Base-by-base conservation (phyloP, 257 asterid genomes). In the Cinchona pubescens region DNA sequence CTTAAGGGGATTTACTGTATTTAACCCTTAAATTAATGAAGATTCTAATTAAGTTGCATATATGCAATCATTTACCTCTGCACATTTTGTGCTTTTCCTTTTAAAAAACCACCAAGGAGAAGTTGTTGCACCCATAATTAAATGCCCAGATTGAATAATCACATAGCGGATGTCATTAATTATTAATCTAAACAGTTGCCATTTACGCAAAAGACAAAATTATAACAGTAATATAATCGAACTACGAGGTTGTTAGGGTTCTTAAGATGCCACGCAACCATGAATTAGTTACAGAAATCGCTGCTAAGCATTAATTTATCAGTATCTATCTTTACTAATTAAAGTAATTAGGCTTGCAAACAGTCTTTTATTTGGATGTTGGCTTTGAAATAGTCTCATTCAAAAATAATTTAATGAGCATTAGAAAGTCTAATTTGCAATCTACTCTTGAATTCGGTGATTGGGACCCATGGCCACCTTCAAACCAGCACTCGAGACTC, bases 391-490 rank as follows among this genome's bases (percentile, higher is more conserved):
- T n/a, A n/a, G n/a, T n/a, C 13, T 46, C 1, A 46, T 42, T 42
- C 9, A 42, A 48, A 7, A 46, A 49, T 15, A 3, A 49, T 49
- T 49, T 49, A 3, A 49, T 49, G 16, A 1, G 56, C n/a, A 42
- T 48, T 51, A 13, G 12, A 30, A 66, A 25, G 67, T 45, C 27
- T 64, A 55, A 34, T 15, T 30, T 78, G 71, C 5, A 53, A 78
- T 73, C 70, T 78, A 5, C n/a, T 27, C 71, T 48, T 73, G 67
- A 65, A 78, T 65, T 66, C 75, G 75, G 78, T 72, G 70, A 14
- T 65, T 66, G 78, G 78, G 82, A 64, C 82, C 78, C 71, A 51
- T 62, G 3, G 25, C 49, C 23, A 34, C 53, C 35, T 53, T 13
- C 61, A 42, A 10, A 34, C 42, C 23, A 18, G 66, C 27, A 7